Evolutionary conservation across 179 eudicot species (phyloP).

Genomic region (Sideroxylon spinosum): DNA sequence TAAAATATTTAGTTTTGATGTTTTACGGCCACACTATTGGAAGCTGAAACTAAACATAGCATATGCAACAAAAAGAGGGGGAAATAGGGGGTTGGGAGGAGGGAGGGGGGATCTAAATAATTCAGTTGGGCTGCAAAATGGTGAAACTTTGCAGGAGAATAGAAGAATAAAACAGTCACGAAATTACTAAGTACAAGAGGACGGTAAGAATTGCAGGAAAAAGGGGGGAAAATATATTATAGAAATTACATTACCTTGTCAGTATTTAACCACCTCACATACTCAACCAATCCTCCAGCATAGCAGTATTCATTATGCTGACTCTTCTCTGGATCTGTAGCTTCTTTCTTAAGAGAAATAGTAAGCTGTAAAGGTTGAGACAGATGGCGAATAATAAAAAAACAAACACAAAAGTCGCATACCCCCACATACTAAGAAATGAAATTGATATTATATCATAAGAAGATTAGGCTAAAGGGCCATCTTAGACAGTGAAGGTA

Average conservation of each 20-base stretch:
- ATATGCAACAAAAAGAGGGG: not conserved
- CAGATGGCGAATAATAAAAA: constrained; percentile 3
- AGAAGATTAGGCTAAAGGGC: not conserved
- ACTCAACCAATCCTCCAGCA: constrained; percentile 92
- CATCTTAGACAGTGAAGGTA: not conserved
- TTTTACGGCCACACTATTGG: not conserved
- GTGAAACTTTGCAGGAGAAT: not conserved
- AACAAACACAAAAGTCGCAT: constrained; percentile 7
- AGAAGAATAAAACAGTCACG: not conserved
- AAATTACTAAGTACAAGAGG: not conserved
- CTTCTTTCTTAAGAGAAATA: constrained; percentile 62
- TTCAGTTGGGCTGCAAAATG: not conserved
- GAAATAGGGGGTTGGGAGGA: not conserved
- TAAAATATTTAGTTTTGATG: not conserved
- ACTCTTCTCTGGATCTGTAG: constrained; percentile 53
- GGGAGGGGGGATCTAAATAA: not conserved
- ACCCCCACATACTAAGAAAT: not conserved
- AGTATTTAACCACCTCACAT: constrained; percentile 88
- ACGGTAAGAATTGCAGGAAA: not conserved
- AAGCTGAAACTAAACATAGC: not conserved
- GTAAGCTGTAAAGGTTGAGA: constrained; percentile 48
- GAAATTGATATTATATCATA: not conserved
- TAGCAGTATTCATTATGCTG: constrained; percentile 59
- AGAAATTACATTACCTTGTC: constrained; percentile 54
- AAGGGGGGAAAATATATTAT: not conserved